phyloP scores from a whole-genome alignment of 2,329 filamentous ascomycete species.

The Teratosphaeria viscida region DNA sequence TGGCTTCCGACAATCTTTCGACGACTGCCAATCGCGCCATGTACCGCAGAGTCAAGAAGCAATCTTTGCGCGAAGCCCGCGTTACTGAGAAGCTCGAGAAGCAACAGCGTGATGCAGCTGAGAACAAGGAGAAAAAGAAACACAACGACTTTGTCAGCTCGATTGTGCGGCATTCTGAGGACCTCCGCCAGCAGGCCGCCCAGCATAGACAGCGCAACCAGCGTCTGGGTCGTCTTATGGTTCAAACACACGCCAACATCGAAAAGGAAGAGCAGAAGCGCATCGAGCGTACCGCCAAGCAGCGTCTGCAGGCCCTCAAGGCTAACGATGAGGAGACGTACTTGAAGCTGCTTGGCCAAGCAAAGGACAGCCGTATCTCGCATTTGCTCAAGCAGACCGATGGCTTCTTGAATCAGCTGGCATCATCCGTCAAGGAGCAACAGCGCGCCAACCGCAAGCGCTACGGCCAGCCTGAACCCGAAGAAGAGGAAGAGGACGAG shows the following conservation, averaged over 20 bases:
- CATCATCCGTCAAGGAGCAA: constrained; percentile 86
- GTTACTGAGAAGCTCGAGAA: constrained; percentile 99
- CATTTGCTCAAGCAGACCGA: constrained; percentile 95
- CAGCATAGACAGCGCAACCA: constrained; percentile 64
- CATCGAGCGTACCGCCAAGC: constrained; percentile 93
- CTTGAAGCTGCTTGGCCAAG: constrained; percentile 91
- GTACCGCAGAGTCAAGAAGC: constrained; percentile 94
- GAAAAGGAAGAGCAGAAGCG: constrained; percentile 99
- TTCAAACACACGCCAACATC: constrained; percentile 83
- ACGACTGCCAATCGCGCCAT: constrained; percentile 91
- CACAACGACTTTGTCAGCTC: constrained; percentile 84
- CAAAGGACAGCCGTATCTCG: constrained; percentile 98
- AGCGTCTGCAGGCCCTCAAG: constrained; percentile 97
- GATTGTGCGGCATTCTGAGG: constrained; percentile 69
- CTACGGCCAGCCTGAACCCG: constrained; percentile 55
- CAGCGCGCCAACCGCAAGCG: constrained; percentile 72
- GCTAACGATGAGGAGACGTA: constrained; percentile 99
- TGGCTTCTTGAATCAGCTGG: constrained; percentile 91
- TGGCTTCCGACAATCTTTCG: constrained; percentile 88
- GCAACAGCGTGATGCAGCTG: constrained; percentile 90
- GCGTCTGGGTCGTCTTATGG: constrained; percentile 85
- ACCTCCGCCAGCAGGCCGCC: constrained; percentile 59
- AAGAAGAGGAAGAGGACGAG: constrained; percentile 41
- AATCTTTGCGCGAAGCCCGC: constrained; percentile 84
- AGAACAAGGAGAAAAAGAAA: constrained; percentile 96